Percentiles rank a stretch among this genome's conserved stretches.
Evolutionary conservation across 305 asterid species (phyloP).

Genomic region (Solanum hybrid): DNA sequence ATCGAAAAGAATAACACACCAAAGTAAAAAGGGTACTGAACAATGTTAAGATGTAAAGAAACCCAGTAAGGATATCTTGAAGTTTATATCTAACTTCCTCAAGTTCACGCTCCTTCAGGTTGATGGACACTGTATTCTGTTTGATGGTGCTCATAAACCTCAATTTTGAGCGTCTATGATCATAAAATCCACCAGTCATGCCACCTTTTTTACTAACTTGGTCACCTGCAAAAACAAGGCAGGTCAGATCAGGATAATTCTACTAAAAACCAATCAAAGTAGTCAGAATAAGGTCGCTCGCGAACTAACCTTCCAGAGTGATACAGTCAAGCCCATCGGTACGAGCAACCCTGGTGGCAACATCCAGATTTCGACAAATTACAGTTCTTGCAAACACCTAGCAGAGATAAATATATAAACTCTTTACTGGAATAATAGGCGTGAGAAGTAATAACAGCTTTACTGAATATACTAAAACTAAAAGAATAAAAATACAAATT

Average conservation of each 20-base stretch:
- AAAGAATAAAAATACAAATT: not conserved
- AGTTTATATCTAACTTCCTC: conserved; percentile 50
- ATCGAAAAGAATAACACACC: not conserved
- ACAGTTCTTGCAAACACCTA: conserved; percentile 94
- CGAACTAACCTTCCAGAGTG: conserved; percentile 75
- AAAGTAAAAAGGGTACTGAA: not conserved
- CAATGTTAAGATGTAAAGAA: not conserved
- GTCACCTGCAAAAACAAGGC: conserved; percentile 56
- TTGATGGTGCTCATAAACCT: conserved; percentile 73
- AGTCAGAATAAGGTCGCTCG: conserved; percentile 17
- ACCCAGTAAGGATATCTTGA: conserved; percentile 74
- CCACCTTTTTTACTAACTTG: conserved; percentile 99
- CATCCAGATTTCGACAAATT: conserved; percentile 90
- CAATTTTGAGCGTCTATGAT: conserved; percentile 78
- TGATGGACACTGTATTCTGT: conserved; percentile 44
- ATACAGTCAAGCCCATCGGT: conserved; percentile 87
- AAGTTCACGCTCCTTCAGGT: conserved; percentile 54
- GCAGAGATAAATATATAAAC: not conserved
- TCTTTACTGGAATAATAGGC: not conserved
- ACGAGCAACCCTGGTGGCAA: conserved; percentile 92
- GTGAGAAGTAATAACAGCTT: not conserved
- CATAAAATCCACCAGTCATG: conserved; percentile 98
- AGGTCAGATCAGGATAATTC: conserved; percentile 15
- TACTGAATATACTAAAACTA: not conserved
- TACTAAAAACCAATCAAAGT: conserved; percentile 10